phyloP scores from a whole-genome alignment of 2,329 filamentous ascomycete species.

The Fusarium udum region DNA sequence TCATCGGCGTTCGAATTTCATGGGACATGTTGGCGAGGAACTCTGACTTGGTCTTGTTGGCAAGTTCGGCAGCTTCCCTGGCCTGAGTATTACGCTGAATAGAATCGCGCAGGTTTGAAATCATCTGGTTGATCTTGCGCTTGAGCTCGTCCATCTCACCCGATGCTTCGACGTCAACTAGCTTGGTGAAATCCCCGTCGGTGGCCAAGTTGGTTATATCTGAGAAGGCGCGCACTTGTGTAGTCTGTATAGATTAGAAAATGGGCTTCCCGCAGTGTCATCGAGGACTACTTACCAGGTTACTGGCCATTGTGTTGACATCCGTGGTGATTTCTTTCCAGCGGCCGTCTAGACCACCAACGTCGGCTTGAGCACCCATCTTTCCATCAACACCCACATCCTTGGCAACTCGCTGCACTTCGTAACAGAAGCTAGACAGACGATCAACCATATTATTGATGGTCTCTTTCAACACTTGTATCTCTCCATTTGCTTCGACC shows the following conservation, averaged over 20 bases:
- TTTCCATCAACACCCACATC: conserved; percentile 98
- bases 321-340: conserved; percentile 99
- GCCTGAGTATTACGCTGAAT: conserved; percentile 97
- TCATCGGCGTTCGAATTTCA: conserved; percentile 97
- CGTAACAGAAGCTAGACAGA: conserved; percentile 93
- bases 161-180: conserved; percentile 95
- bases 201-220: conserved; percentile 98
- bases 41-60: conserved; percentile 98
- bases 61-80: conserved; percentile 92
- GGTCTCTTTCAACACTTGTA: conserved; percentile 91
- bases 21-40: conserved; percentile 99
- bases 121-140: conserved; percentile 99
- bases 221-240: conserved; percentile 96
- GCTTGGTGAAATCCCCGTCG: conserved; percentile 95
- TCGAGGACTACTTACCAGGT: conserved; percentile 57
- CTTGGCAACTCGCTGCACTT: conserved; percentile 93
- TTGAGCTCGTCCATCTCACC: conserved; percentile 99
- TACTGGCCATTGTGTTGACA: conserved; percentile 90
- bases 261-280: neutral
- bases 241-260: conserved; percentile 68
- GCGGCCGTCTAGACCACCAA: conserved; percentile 88
- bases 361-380: conserved; percentile 97
- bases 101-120: conserved; percentile 92
- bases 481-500: conserved; percentile 94
- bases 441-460: conserved; percentile 99